Evolutionary conservation across 805 yeast genomes (phyloP).

Genomic region (Peterozyma xylosa): DNA sequence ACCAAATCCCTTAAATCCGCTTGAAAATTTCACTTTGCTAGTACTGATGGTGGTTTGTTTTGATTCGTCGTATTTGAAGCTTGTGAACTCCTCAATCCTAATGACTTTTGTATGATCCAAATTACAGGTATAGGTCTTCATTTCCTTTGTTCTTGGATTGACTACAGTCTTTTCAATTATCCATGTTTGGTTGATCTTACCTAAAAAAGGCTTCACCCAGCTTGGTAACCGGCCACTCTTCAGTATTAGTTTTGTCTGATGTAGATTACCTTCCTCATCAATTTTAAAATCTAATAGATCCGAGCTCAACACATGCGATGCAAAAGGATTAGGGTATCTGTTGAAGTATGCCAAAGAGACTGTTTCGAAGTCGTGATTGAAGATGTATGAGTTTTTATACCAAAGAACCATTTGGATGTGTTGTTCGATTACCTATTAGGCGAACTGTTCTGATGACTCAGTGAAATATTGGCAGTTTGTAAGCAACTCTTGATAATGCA

Average conservation of each 20-base stretch:
- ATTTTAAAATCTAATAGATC: constrained; percentile 65
- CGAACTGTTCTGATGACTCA: no score
- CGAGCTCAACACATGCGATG: constrained; percentile 75
- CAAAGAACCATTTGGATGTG: constrained; percentile 50
- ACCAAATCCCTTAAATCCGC: constrained; percentile 56
- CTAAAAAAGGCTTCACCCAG: constrained; percentile 72
- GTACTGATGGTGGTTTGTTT: constrained; percentile 35
- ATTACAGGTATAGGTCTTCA: constrained; percentile 72
- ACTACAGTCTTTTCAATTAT: constrained; percentile 72
- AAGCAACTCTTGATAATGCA: no score
- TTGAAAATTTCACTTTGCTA: constrained; percentile 53
- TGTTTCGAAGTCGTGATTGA: constrained; percentile 57
- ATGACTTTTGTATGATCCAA: constrained; percentile 77
- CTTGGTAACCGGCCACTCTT: constrained; percentile 77
- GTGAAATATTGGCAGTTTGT: no score
- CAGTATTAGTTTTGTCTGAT: constrained; percentile 65
- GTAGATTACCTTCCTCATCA: constrained; percentile 55
- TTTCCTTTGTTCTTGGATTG: constrained; percentile 45
- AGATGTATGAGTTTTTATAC: constrained; percentile 48
- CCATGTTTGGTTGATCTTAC: constrained; percentile 67
- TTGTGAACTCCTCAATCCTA: constrained; percentile 70
- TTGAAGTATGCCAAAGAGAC: constrained; percentile 73
- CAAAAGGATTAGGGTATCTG: constrained; percentile 72
- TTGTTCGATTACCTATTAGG: background rate
- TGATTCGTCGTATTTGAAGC: constrained; percentile 31